phyloP scores from a whole-genome alignment of 805 yeast species.

The Cyberlindnera xylosilytica region DNA sequence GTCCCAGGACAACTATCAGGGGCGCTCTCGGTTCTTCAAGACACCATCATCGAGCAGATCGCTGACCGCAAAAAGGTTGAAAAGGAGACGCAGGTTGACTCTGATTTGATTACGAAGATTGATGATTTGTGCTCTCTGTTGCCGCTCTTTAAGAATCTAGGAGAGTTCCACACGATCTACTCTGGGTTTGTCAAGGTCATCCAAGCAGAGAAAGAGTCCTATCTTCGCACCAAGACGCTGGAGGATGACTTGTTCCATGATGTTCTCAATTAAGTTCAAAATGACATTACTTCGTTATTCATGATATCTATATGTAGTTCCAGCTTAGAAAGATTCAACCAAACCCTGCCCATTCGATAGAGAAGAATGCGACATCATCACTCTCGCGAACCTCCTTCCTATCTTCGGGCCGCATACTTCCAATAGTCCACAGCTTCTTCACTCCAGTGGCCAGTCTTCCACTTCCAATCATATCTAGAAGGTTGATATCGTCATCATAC shows the following conservation, averaged over 20 bases:
- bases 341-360: conserved; percentile 96
- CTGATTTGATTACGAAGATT: conserved; percentile 39
- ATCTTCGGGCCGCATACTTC: conserved; percentile 30
- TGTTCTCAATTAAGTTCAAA: conserved; percentile 10
- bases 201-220: conserved; percentile 33
- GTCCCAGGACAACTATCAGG: conserved; percentile 32
- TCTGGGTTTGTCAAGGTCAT: conserved; percentile 45
- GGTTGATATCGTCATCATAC: conserved; percentile 49
- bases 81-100: conserved; percentile 28
- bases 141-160: conserved; percentile 52
- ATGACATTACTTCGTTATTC: conserved; percentile 1
- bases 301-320: neutral
- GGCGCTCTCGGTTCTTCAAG: conserved; percentile 43
- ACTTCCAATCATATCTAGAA: conserved; percentile 67
- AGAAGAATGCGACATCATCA: conserved; percentile 44
- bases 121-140: conserved; percentile 45
- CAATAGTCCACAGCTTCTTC: conserved; percentile 74
- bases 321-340: conserved; percentile 45
- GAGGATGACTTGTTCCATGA: conserved; percentile 23
- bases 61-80: conserved; percentile 24
- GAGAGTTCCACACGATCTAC: conserved; percentile 48
- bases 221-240: conserved; percentile 29
- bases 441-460: conserved; percentile 93
- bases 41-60: conserved; percentile 43
- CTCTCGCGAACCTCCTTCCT: conserved; percentile 9